A percentile compares a stretch with the other conserved stretches of the same genome.
Evolutionary conservation across 148 eudicot species (phyloP).

Genomic region (Suaeda aralocaspica): DNA sequence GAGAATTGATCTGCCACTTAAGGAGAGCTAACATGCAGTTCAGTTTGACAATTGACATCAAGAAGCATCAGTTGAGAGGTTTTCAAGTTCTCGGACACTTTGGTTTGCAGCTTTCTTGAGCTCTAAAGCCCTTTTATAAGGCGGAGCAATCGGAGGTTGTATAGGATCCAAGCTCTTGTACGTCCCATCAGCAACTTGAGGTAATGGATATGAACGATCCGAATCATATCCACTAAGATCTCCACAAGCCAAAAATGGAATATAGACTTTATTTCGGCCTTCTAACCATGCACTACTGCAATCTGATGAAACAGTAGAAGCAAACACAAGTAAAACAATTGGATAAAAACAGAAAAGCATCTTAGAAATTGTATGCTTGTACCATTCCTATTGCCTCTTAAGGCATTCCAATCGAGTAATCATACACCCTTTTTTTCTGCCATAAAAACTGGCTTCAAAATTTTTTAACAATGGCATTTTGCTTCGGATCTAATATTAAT

Average conservation of each 20-base stretch:
- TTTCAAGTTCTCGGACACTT: conserved; percentile 47
- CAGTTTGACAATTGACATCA: too few species aligned
- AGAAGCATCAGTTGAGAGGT: conserved; percentile 46
- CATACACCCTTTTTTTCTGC: too few species aligned
- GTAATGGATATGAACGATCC: conserved; percentile 87
- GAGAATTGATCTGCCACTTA: too few species aligned
- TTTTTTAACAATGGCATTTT: too few species aligned
- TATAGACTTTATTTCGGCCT: conserved; percentile 76
- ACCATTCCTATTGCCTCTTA: neutral
- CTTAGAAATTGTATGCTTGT: neutral
- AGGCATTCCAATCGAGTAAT: too few species aligned
- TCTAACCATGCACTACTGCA: conserved; percentile 97
- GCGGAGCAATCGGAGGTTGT: conserved; percentile 97
- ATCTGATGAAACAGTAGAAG: conserved; percentile 42
- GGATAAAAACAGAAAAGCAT: neutral
- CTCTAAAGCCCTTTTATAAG: conserved; percentile 90
- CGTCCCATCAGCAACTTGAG: conserved; percentile 65
- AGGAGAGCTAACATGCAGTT: too few species aligned
- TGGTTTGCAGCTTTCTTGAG: conserved; percentile 88
- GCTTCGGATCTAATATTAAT: too few species aligned
- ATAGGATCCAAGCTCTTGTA: conserved; percentile 87
- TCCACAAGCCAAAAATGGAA: conserved; percentile 98
- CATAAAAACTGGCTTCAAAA: too few species aligned
- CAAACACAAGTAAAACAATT: neutral
- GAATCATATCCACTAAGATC: conserved; percentile 94